These are phyloP conservation scores for Athelia sp. DNA, from an alignment of 1,284 basidiomycete species.

Conservation along the genomic window DNA sequence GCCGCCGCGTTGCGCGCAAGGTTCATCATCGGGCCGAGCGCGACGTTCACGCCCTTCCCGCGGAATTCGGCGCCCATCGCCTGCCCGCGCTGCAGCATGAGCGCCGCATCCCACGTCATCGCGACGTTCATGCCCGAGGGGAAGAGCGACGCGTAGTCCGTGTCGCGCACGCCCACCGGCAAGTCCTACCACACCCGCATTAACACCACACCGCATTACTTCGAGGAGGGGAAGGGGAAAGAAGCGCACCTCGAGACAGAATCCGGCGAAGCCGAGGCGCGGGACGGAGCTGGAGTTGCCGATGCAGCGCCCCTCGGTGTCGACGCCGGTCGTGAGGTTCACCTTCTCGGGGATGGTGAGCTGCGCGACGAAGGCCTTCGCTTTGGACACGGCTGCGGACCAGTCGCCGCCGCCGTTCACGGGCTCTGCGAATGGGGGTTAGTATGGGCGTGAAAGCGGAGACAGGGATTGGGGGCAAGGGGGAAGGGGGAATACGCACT, in stretches of 20 bases:
- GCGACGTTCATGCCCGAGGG: constrained; percentile 18
- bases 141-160: constrained; percentile 12
- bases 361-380: constrained; percentile 6
- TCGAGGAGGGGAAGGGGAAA: too few species aligned
- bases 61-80: constrained; percentile 48
- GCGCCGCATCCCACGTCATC: constrained; percentile 20
- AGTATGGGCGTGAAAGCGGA: not conserved
- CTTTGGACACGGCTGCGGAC: constrained; percentile 12
- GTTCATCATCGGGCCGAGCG: constrained; percentile 26
- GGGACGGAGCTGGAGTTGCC: constrained; percentile 34
- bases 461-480: too few species aligned
- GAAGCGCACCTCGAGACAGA: constrained; percentile 17
- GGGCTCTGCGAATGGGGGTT: constrained; percentile 5
- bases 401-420: constrained; percentile 7
- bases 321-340: constrained; percentile 26
- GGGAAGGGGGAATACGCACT: not conserved
- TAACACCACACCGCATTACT: too few species aligned
- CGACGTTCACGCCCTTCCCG: constrained; percentile 46
- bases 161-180: constrained; percentile 23
- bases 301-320: constrained; percentile 32
- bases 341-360: constrained; percentile 22
- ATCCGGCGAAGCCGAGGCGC: constrained; percentile 8
- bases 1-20: constrained; percentile 16
- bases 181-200: too few species aligned
- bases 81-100: constrained; percentile 42